Evolutionary conservation across 495 filamentous ascomycete species (phyloP), one percentile per base, ranked within the genome.

Genomic region (Xeromyces bisporus): DNA sequence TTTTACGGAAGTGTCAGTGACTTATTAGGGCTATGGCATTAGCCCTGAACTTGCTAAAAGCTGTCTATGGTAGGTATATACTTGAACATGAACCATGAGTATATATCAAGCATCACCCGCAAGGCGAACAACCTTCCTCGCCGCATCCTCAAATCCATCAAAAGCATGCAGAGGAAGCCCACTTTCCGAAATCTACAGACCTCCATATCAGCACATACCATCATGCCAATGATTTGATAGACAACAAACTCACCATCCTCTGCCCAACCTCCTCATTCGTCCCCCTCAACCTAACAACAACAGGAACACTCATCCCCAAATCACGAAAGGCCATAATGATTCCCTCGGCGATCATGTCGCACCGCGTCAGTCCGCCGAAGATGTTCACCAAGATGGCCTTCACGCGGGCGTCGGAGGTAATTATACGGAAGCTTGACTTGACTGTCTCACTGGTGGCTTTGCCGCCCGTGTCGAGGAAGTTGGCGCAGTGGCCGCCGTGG

Each of bases 391-490:
- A 80, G 28, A 92, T 66, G 2, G 64, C 61, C 34, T 72, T 73
- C 5, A 91, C 80, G 7, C 84, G 58, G 8, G 59, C 41, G 43
- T 92, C 84, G 16, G 58, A 63, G 37, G 82, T 55, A 11, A 93
- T 71, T 6, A 80, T 56, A 29, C 70, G 61, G 40, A 93, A 87
- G 13, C 72, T 75, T 28, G 71, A 62, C 52, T 79, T 76, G 23
- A 93, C 78, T 0, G 82, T 91, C 42, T 77, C 73, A n/a, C 67
- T 69, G 1, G 85, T 92, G 1, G 85, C 85, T 49, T 91, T 92
- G 31, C 83, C 85, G 17, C 85, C 84, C 0, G 83, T 91, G 47
- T 92, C 85, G 16, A 92, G 63, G 56, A 93, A 92, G 36, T 92
- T 92, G 17, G 81, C 66, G 16, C 70, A 72, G 26, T 64, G 55